Conservation (phyloP, 192 early-diverging fungal genomes). For the Rhizophagus prolifer region DNA sequence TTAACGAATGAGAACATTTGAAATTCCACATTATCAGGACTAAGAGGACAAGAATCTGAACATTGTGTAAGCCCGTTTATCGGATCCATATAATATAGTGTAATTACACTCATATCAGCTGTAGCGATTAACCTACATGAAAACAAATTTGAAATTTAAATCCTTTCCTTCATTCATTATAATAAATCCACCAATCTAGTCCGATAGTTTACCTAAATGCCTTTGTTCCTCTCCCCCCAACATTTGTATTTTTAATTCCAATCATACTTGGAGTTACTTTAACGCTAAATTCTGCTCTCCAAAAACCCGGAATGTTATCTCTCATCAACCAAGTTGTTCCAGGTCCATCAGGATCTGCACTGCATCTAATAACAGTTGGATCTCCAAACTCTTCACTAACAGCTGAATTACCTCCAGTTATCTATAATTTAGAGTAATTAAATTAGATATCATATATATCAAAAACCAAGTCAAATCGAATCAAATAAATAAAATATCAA, state of each 20-base stretch:
- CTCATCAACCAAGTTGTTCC: conserved; percentile 58
- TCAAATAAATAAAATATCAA: too few relatives aligned
- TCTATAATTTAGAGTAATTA: neutral
- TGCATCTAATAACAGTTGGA: conserved; percentile 10
- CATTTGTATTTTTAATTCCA: conserved; percentile 62
- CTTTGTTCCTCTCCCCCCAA: conserved; percentile 61
- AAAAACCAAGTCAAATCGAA: neutral
- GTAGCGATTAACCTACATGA: conserved; percentile 53
- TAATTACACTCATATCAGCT: conserved; percentile 52
- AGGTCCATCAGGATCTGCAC: conserved; percentile 9
- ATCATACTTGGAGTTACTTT: conserved; percentile 61
- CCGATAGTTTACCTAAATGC: conserved; percentile 47
- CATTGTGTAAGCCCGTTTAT: neutral
- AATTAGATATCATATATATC: neutral
- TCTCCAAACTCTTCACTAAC: neutral
- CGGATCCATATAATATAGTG: conserved; percentile 63
- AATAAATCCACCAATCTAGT: neutral
- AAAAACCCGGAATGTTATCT: conserved; percentile 68
- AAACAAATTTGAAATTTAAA: neutral
- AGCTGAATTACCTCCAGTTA: conserved; percentile 15
- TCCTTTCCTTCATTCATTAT: neutral
- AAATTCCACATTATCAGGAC: conserved; percentile 15
- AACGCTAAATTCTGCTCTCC: conserved; percentile 57
- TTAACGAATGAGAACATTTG: conserved; percentile 49
- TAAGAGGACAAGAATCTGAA: conserved; percentile 6